Evolutionary conservation across 129 eudicot genomes (phyloP).

Genomic region (Heracleum sosnowskyi): DNA sequence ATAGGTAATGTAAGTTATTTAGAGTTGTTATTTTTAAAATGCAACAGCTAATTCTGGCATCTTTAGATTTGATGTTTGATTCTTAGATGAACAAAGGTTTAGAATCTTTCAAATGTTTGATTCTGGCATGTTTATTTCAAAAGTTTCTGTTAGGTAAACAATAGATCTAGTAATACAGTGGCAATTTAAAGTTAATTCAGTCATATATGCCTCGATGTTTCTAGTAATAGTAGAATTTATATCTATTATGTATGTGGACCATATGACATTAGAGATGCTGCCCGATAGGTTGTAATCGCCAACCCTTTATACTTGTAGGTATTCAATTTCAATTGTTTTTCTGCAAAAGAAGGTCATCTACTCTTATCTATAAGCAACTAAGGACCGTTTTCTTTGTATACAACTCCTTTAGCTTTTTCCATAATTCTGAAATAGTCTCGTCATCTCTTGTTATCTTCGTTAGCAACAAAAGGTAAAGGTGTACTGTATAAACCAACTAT

Average conservation of each 20-base stretch:
- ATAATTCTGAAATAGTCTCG: neutral
- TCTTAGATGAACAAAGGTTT: neutral
- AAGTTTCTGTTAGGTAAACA: neutral
- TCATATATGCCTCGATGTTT: neutral
- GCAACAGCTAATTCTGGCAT: constrained; percentile 1
- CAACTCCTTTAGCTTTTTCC: neutral
- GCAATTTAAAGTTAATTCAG: neutral
- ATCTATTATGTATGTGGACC: neutral
- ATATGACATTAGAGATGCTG: neutral
- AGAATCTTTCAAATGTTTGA: neutral
- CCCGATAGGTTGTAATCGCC: neutral
- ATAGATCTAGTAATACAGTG: neutral
- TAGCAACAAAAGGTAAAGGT: too few species aligned
- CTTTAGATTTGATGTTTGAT: neutral
- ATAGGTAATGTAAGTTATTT: constrained; percentile 76
- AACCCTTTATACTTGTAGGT: neutral
- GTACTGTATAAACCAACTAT: too few species aligned
- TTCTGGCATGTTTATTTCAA: neutral
- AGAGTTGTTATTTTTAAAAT: neutral
- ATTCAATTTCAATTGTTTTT: too few species aligned
- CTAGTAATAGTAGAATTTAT: neutral
- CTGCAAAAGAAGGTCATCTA: neutral
- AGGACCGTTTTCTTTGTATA: neutral
- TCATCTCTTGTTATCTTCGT: neutral
- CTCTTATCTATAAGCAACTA: neutral